A percentile compares a stretch with the other conserved stretches of the same genome.
Evolutionary conservation across 305 asterid genomes (phyloP).

Genomic region (Petunia hybrid): DNA sequence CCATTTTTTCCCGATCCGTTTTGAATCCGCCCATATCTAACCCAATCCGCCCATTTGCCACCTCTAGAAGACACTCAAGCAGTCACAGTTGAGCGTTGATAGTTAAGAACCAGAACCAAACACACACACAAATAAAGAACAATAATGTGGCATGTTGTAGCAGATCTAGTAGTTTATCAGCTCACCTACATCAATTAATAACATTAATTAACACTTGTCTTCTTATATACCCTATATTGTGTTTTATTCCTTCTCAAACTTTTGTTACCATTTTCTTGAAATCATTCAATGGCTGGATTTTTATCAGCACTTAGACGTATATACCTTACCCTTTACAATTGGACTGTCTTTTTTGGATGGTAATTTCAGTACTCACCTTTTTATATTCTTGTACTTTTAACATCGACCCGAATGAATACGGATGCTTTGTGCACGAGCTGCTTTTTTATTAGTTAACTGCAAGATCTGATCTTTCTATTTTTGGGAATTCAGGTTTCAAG

Average conservation of each 20-base stretch:
- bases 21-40: too few species aligned
- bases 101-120: too few species aligned
- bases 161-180: constrained; percentile 4
- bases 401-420: not conserved
- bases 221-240: not conserved
- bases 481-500: constrained; percentile 55
- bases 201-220: not conserved
- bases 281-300: constrained; percentile 63
- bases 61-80: too few species aligned
- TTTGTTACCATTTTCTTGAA: not conserved
- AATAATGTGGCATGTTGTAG: too few species aligned
- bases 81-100: too few species aligned
- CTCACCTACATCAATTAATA: constrained; percentile 28
- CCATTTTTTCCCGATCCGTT: too few species aligned
- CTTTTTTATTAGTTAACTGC: not conserved
- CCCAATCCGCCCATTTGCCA: too few species aligned
- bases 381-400: not conserved
- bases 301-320: constrained; percentile 58
- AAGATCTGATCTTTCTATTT: constrained; percentile 19
- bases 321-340: constrained; percentile 78
- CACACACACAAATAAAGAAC: too few species aligned
- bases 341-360: constrained; percentile 86
- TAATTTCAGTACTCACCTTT: constrained; percentile 27
- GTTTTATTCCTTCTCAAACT: not conserved
- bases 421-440: too few species aligned